Percentiles rank a stretch among this genome's conserved stretches.
Evolutionary conservation across 2,329 filamentous ascomycete genomes (phyloP).

Genomic region (Cryphonectria carpinicola): DNA sequence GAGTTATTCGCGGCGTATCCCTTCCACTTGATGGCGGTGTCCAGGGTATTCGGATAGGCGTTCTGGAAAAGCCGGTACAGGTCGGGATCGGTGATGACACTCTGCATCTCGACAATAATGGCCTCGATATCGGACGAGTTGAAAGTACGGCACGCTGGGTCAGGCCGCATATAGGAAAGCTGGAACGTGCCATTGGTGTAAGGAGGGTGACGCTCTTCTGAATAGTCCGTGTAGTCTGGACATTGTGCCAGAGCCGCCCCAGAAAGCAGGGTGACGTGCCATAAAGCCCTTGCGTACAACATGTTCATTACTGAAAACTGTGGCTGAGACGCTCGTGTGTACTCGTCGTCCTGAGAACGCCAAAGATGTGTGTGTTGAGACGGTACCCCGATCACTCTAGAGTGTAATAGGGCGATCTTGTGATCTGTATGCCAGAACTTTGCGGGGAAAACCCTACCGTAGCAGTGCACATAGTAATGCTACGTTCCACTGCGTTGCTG

Average conservation of each 20-base stretch:
- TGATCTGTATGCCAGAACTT: neutral
- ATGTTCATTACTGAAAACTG: neutral
- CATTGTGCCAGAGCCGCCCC: constrained; percentile 43
- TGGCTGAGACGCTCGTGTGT: neutral
- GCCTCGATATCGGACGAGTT: constrained; percentile 76
- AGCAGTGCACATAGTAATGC: neutral
- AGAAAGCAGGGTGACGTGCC: constrained; percentile 17
- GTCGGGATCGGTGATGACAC: constrained; percentile 75
- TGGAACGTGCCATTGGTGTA: constrained; percentile 75
- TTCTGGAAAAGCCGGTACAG: constrained; percentile 73
- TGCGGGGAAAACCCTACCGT: constrained; percentile 1
- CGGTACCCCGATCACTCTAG: neutral
- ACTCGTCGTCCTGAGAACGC: neutral
- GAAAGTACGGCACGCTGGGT: constrained; percentile 78
- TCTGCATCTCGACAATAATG: constrained; percentile 71
- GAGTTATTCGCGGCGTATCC: constrained; percentile 60
- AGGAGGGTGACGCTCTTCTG: constrained; percentile 65
- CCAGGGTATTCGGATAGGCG: constrained; percentile 74
- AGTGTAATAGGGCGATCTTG: neutral
- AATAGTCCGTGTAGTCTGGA: constrained; percentile 68
- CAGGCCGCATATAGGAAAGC: constrained; percentile 81
- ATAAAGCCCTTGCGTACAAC: neutral
- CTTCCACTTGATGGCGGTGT: constrained; percentile 73
- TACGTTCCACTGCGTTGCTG: constrained; percentile 8
- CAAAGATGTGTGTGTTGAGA: neutral